Base-by-base conservation (phyloP, 1,284 basidiomycete genomes). In the Agaricales sp. region DNA sequence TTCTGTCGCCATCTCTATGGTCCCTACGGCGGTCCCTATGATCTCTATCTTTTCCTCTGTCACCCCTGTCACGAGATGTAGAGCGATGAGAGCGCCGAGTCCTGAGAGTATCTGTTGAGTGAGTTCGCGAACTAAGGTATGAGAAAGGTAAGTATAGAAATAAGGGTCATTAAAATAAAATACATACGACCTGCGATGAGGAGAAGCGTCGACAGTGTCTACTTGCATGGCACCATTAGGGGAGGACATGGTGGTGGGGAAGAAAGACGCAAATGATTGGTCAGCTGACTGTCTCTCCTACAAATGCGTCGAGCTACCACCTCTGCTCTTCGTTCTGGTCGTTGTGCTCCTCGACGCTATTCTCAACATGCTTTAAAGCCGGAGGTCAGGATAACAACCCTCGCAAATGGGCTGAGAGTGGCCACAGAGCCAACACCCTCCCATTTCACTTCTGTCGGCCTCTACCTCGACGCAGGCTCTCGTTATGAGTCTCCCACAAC, bases 381-480 rank as follows among this genome's bases (percentile, higher is more conserved):
- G 30, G 30, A 35, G 8, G 30, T 35, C 30, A 35, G 78, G 54
- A 73, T 95, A 41, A 94, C 94, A 0, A 94, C 90, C 0, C 75
- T 99, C 1, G 83, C 92, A 2, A 98, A 97, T 68, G 88, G 86
- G 64, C 78, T 98, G 48, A 77, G 92, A 53, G 92, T 99, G 45
- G 92, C 91, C 13, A 96, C 93, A 11, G 92, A 97, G 66, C 73
- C 77, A 1, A 87, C 87, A 1, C 93, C 93, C 0, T 92, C 93
- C 6, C 93, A 99, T 67, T 98, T 99, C 65, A 88, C 93, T 47
- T 87, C 93, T 1, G 78, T 96, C 1, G 95, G 94, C 14, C 78
- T 99, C 26, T 98, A 94, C 59, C 77, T 98, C 55, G 92, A 97
- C 63, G 91, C 92, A 3, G 95, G 96, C 19, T 85, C 90, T 30